Conservation (phyloP, 129 eudicot species). For the Escallonia rubra region DNA sequence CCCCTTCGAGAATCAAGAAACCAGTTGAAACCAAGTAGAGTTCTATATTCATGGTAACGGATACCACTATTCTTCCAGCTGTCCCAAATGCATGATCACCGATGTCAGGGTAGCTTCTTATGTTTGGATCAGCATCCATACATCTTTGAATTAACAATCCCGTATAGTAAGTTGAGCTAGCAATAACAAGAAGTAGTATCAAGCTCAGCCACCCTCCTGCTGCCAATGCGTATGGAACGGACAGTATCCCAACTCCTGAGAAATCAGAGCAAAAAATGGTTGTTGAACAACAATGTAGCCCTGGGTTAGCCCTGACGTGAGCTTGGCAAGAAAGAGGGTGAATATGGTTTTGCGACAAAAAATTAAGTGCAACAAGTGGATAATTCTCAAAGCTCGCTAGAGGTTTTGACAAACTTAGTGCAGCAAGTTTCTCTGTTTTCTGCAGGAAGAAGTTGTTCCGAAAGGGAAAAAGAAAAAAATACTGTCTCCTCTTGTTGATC, state of each 20-base stretch:
- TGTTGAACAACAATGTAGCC: too few relatives aligned
- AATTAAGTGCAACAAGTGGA: too few relatives aligned
- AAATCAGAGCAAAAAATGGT: background rate
- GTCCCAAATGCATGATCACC: constrained; percentile 73
- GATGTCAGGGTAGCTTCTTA: constrained; percentile 67
- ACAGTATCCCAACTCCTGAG: constrained; percentile 82
- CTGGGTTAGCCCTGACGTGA: too few relatives aligned
- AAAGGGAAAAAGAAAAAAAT: too few relatives aligned
- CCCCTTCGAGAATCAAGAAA: constrained; percentile 83
- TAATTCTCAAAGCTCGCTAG: too few relatives aligned
- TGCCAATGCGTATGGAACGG: constrained; percentile 69
- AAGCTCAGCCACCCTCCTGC: constrained; percentile 87
- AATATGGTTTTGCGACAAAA: too few relatives aligned
- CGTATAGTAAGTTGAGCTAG: constrained; percentile 56
- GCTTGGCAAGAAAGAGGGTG: too few relatives aligned
- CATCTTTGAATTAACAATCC: constrained; percentile 62
- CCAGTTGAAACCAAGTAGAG: constrained; percentile 81
- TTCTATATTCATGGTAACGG: constrained; percentile 55
- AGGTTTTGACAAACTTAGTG: too few relatives aligned
- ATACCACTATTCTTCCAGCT: constrained; percentile 43
- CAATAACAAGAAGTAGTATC: constrained; percentile 46
- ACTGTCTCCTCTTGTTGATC: too few relatives aligned
- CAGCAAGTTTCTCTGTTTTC: too few relatives aligned
- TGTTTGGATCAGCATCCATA: constrained; percentile 68
- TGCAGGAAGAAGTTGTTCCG: too few relatives aligned